Evolutionary conservation across 2,329 filamentous ascomycete genomes (phyloP), one percentile per base, ranked within the genome.

Genomic region (Cytospora piceicola): DNA sequence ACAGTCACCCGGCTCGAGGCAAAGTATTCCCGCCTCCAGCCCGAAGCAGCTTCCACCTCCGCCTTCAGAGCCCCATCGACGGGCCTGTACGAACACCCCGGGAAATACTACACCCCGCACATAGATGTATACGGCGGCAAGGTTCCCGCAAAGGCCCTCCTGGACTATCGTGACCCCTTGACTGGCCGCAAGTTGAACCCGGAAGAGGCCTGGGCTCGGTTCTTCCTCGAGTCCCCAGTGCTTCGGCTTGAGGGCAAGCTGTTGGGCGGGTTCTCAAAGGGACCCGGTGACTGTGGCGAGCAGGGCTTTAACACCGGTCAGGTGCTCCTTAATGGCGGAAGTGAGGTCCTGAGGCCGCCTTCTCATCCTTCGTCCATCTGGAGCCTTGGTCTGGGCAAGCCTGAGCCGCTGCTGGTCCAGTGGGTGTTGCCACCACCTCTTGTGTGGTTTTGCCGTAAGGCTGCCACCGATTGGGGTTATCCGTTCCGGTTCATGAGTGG

Each of bases 401-500:
- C 63, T 5, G 51, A 59, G 15, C 63, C 63, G 14, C 36, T 64
- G 30, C 51, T 61, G 4, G 57, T 59, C 51, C 49, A 54, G 29
- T 64, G 63, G 63, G 22, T 32, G 7, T 54, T 64, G 17, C 51
- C 63, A 24, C 52, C 63, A 3, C 27, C 12, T n/a, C 49, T 59
- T 17, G 57, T 64, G n/a, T 29, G 36, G 14, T 56, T 56, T 34
- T 64, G 57, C 52, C 57, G 36, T 9, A 64, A 39, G 15, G 57
- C 36, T 11, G 63, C 63, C 14, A 20, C 63, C 9, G 63, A 55
- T n/a, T 64, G 63, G 57, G 63, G 63, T 5, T 64, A 64, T 12
- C 63, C 57, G 3, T 64, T 61, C 51, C 57, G 63, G 0, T 55
- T 61, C 27, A 64, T 64, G 63, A 64, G 63, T 15, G 63, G 63